Conservation (phyloP, 352 stramenopile genomes). For the Halophytophthora polymorphica region DNA sequence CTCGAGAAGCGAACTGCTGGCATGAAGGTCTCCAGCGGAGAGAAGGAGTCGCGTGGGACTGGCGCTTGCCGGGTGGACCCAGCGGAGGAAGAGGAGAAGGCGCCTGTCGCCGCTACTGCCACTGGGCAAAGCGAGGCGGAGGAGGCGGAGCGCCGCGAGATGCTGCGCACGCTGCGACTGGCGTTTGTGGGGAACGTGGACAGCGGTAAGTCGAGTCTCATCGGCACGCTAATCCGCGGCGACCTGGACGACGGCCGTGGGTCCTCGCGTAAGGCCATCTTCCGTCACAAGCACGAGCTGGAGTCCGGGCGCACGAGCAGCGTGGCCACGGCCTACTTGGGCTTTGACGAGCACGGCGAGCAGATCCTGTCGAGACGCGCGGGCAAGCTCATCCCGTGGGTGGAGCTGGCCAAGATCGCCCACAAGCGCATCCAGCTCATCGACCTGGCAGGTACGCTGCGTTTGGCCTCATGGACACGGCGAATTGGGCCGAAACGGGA, state of each 20-base stretch:
- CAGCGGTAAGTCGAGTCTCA: slow-evolving; percentile 92
- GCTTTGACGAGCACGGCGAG: slow-evolving; percentile 69
- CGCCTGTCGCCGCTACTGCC: slow-evolving; percentile 3
- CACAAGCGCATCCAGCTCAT: slow-evolving; percentile 88
- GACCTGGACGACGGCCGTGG: slow-evolving; percentile 96
- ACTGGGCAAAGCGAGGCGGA: background rate
- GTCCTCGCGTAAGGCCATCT: slow-evolving; percentile 75
- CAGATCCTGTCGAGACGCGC: slow-evolving; percentile 77
- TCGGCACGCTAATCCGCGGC: slow-evolving; percentile 93
- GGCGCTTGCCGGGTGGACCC: too few relatives aligned
- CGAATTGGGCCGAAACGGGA: too few relatives aligned
- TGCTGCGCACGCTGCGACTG: slow-evolving; percentile 73
- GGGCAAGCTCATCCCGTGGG: slow-evolving; percentile 77
- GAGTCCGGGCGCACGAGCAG: slow-evolving; percentile 83
- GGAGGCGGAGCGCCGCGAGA: slow-evolving; percentile 28
- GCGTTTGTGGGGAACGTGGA: slow-evolving; percentile 92
- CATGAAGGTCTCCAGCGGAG: too few relatives aligned
- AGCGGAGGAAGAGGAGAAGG: background rate
- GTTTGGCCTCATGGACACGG: background rate
- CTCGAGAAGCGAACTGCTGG: background rate
- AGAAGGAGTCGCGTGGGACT: too few relatives aligned
- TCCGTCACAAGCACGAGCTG: slow-evolving; percentile 85
- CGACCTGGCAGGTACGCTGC: slow-evolving; percentile 48
- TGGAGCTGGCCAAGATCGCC: slow-evolving; percentile 70
- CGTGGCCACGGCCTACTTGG: slow-evolving; percentile 80